Percentiles rank a stretch among this genome's conserved stretches.
Conservation (phyloP, 192 early-diverging fungal species). For the Podochytrium sp. region DNA sequence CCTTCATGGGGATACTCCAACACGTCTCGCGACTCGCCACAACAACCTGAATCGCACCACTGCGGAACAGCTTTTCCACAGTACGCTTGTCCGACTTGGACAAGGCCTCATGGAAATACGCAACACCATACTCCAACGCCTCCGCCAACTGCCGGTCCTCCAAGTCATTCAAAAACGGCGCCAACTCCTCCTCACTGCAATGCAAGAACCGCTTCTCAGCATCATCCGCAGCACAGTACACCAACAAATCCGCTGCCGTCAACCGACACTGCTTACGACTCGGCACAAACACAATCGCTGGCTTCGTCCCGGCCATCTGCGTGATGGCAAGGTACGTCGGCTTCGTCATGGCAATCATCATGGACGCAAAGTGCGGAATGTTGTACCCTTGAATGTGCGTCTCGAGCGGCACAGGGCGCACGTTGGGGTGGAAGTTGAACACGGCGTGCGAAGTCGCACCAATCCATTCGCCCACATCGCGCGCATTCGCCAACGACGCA, state of each 20-base stretch:
- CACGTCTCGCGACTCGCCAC: slow-evolving; percentile 90
- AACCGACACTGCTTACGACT: slow-evolving; percentile 84
- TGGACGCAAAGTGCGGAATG: slow-evolving; percentile 90
- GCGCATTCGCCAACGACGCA: slow-evolving; percentile 92
- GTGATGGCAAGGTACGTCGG: slow-evolving; percentile 82
- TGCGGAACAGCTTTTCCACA: slow-evolving; percentile 76
- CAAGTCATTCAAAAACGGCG: slow-evolving; percentile 62
- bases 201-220: slow-evolving; percentile 75
- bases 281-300: slow-evolving; percentile 92
- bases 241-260: slow-evolving; percentile 86
- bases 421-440: slow-evolving; percentile 96
- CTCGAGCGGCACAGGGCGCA: slow-evolving; percentile 92
- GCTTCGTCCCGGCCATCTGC: slow-evolving; percentile 57
- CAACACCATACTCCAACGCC: slow-evolving; percentile 80
- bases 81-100: slow-evolving; percentile 70
- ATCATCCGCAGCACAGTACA: slow-evolving; percentile 79
- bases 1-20: slow-evolving; percentile 85
- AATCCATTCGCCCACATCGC: slow-evolving; percentile 98
- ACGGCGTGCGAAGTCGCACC: slow-evolving; percentile 74
- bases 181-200: slow-evolving; percentile 66
- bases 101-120: slow-evolving; percentile 90
- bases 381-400: slow-evolving; percentile 93
- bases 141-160: slow-evolving; percentile 75
- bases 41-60: slow-evolving; percentile 83
- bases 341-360: slow-evolving; percentile 93